These are phyloP conservation scores for Sherardia arvensis DNA, from an alignment of 257 asterid species.

Conservation along the genomic window DNA sequence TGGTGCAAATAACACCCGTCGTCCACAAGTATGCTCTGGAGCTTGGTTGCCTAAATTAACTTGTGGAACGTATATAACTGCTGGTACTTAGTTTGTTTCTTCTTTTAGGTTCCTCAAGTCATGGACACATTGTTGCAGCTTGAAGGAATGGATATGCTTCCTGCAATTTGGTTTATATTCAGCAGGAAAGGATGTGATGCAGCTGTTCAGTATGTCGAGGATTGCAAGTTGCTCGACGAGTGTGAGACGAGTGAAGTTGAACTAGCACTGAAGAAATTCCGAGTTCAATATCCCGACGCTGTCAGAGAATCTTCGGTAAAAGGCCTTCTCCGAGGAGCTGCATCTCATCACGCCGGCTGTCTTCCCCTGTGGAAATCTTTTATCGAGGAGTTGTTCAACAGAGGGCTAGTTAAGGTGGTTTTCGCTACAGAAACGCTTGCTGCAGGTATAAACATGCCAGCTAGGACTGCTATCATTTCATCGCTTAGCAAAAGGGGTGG, in stretches of 20 bases:
- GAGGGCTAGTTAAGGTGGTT: conserved; percentile 90
- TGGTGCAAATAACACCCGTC: conserved; percentile 55
- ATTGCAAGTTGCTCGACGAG: conserved; percentile 68
- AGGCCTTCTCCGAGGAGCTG: conserved; percentile 92
- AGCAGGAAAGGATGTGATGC: conserved; percentile 99
- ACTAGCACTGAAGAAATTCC: conserved; percentile 77
- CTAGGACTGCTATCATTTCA: conserved; percentile 93
- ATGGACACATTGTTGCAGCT: conserved; percentile 87
- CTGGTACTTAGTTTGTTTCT: conserved; percentile 3
- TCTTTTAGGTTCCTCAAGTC: conserved; percentile 79
- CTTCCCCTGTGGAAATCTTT: conserved; percentile 98
- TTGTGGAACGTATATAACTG: neutral
- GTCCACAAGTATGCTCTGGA: conserved; percentile 57
- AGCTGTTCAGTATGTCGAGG: conserved; percentile 84
- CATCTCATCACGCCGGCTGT: conserved; percentile 99
- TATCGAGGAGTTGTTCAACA: conserved; percentile 84
- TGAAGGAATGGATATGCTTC: conserved; percentile 81
- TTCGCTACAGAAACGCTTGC: conserved; percentile 99
- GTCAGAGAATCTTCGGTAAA: conserved; percentile 81
- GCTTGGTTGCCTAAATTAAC: conserved; percentile 6
- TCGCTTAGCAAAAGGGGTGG: conserved; percentile 88
- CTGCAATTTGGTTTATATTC: conserved; percentile 97
- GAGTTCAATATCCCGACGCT: conserved; percentile 82
- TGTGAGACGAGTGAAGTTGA: conserved; percentile 84
- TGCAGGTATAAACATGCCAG: conserved; percentile 99